Evolutionary conservation across 2,329 filamentous ascomycete species (phyloP).

Genomic region (Nakataea oryzae): DNA sequence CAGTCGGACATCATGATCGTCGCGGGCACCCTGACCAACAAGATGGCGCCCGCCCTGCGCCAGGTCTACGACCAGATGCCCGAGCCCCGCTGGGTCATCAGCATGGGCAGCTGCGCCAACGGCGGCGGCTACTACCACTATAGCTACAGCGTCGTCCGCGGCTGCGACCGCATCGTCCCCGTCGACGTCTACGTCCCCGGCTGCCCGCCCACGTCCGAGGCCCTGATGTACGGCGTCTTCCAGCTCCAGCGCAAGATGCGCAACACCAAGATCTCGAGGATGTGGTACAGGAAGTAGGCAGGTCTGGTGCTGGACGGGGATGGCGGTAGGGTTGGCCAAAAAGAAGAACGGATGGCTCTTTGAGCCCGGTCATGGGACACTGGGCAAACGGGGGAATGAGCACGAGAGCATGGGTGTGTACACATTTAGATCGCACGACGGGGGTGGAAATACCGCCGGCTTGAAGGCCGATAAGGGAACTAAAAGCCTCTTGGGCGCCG

Average conservation of each 20-base stretch:
- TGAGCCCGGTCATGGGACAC: neutral
- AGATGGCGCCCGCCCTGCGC: constrained; percentile 85
- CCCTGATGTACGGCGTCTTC: constrained; percentile 47
- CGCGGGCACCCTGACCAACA: constrained; percentile 86
- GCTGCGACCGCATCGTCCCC: constrained; percentile 55
- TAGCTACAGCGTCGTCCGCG: constrained; percentile 55
- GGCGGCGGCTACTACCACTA: constrained; percentile 68
- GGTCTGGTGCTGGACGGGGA: too few relatives aligned
- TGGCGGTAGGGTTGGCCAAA: neutral
- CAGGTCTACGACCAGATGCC: constrained; percentile 96
- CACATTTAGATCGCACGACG: neutral
- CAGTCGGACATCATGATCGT: constrained; percentile 93
- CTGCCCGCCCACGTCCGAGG: constrained; percentile 40
- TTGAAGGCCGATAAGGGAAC: neutral
- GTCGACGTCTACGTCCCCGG: constrained; percentile 61
- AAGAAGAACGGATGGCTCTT: too few relatives aligned
- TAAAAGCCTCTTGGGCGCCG: neutral
- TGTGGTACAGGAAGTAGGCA: constrained; percentile 40
- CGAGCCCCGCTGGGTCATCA: constrained; percentile 73
- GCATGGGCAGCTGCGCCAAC: constrained; percentile 63
- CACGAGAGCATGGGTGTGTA: neutral
- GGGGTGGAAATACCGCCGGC: neutral
- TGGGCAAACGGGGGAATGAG: neutral
- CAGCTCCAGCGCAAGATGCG: constrained; percentile 63
- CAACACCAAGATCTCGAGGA: constrained; percentile 30